A percentile compares a stretch with the other conserved stretches of the same genome.
Evolutionary conservation across 2,329 filamentous ascomycete species (phyloP).

Genomic region (Spiromastix sp.): DNA sequence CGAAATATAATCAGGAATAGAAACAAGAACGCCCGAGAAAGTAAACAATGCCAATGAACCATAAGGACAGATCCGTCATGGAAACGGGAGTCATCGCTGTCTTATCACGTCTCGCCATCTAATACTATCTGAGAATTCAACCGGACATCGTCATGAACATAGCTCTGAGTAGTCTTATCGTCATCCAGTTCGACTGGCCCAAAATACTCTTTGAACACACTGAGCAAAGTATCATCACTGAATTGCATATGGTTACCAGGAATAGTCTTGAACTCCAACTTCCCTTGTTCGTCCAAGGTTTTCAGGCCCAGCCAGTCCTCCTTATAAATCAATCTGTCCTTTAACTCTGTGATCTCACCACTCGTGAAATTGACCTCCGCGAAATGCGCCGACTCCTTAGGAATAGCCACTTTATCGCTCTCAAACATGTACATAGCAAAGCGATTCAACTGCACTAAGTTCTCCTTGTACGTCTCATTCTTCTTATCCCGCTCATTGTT

Average conservation of each 20-base stretch:
- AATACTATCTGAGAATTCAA: no score
- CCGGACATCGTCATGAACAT: no score
- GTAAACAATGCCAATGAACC: background rate
- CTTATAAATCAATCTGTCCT: constrained; percentile 62
- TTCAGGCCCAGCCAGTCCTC: constrained; percentile 92
- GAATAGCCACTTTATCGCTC: constrained; percentile 74
- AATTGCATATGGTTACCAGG: constrained; percentile 79
- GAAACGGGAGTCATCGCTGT: no score
- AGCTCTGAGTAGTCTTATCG: background rate
- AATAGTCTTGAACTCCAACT: constrained; percentile 61
- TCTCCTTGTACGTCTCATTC: constrained; percentile 62
- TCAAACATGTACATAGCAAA: constrained; percentile 87
- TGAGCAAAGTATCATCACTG: constrained; percentile 52
- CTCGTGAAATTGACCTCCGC: constrained; percentile 65
- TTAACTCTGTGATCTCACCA: constrained; percentile 53
- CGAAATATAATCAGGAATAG: background rate
- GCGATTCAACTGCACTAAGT: constrained; percentile 59
- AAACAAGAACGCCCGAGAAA: background rate
- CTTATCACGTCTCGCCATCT: no score
- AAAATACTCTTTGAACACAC: constrained; percentile 50
- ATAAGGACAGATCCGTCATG: no score
- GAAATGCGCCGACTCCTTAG: constrained; percentile 88
- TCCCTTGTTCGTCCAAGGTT: constrained; percentile 66
- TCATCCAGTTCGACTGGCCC: constrained; percentile 7
- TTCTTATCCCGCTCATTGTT: constrained; percentile 80